Evolutionary conservation across 306 rosid genomes (phyloP).

Genomic region (Ziziphus jujuba): DNA sequence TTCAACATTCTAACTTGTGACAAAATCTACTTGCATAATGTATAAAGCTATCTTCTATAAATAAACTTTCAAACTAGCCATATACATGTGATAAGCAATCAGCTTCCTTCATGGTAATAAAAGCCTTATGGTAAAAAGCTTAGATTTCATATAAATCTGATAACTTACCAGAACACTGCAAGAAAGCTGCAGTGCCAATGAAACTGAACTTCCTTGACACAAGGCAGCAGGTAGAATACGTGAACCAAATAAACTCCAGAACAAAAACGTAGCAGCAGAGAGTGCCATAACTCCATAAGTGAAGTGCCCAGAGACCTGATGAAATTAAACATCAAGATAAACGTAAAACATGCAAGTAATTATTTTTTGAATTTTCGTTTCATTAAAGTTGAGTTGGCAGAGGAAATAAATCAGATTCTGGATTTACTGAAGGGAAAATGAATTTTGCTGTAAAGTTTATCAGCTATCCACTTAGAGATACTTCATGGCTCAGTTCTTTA

Average conservation of each 20-base stretch:
- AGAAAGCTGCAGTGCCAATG: constrained; percentile 95
- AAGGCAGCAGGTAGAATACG: constrained; percentile 65
- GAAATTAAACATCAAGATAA: constrained; percentile 12
- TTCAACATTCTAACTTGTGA: too few relatives aligned
- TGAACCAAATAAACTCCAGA: constrained; percentile 80
- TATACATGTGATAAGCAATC: neutral
- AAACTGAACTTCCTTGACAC: constrained; percentile 73
- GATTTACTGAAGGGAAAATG: too few relatives aligned
- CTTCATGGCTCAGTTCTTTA: too few relatives aligned
- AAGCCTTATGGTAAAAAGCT: neutral
- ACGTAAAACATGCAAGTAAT: too few relatives aligned
- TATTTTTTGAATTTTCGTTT: too few relatives aligned
- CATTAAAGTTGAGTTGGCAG: too few relatives aligned
- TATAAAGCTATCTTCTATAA: neutral
- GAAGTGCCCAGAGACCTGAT: constrained; percentile 93
- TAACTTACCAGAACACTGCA: constrained; percentile 92
- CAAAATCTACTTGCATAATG: neutral
- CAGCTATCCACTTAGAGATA: too few relatives aligned
- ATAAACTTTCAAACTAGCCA: neutral
- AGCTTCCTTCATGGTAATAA: neutral
- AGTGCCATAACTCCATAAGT: constrained; percentile 94
- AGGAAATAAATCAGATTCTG: too few relatives aligned
- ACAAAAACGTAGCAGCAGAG: constrained; percentile 77
- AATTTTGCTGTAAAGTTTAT: too few relatives aligned
- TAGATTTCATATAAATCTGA: neutral